Evolutionary conservation across 805 yeast genomes (phyloP).

Genomic region (Wickerhamomyces sydowiorum): DNA sequence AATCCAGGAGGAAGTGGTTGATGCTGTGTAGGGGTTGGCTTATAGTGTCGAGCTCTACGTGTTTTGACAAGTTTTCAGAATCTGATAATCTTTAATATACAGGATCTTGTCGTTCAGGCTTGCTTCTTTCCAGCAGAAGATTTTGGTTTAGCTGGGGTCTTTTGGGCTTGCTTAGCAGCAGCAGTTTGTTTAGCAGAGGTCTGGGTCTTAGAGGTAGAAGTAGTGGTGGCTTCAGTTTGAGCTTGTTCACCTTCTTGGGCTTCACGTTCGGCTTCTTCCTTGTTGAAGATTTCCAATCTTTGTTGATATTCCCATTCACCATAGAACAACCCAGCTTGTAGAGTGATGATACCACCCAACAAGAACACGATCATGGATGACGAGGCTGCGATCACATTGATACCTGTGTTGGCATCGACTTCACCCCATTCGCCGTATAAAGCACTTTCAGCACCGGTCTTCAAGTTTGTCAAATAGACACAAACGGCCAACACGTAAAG

Average conservation of each 20-base stretch:
- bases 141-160: neutral
- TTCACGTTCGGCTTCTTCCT: slow-evolving; percentile 24
- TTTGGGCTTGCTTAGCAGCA: slow-evolving; percentile 5
- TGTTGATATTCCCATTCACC: slow-evolving; percentile 57
- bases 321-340: slow-evolving; percentile 87
- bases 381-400: slow-evolving; percentile 89
- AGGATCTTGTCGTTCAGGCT: neutral
- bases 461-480: slow-evolving; percentile 79
- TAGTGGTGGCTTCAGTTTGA: slow-evolving; percentile 6
- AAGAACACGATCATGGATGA: slow-evolving; percentile 68
- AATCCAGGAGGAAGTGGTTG: too few species aligned
- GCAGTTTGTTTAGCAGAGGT: slow-evolving; percentile 2
- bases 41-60: too few species aligned
- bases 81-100: neutral
- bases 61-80: too few species aligned
- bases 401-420: slow-evolving; percentile 77
- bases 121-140: neutral
- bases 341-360: slow-evolving; percentile 69
- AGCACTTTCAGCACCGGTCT: slow-evolving; percentile 71
- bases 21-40: too few species aligned
- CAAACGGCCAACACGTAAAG: slow-evolving; percentile 67
- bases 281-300: slow-evolving; percentile 27
- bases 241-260: slow-evolving; percentile 5
- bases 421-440: slow-evolving; percentile 87
- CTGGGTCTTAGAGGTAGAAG: slow-evolving; percentile 1